Conservation (phyloP, 2,329 filamentous ascomycete genomes). For the Diaporthe destruens region DNA sequence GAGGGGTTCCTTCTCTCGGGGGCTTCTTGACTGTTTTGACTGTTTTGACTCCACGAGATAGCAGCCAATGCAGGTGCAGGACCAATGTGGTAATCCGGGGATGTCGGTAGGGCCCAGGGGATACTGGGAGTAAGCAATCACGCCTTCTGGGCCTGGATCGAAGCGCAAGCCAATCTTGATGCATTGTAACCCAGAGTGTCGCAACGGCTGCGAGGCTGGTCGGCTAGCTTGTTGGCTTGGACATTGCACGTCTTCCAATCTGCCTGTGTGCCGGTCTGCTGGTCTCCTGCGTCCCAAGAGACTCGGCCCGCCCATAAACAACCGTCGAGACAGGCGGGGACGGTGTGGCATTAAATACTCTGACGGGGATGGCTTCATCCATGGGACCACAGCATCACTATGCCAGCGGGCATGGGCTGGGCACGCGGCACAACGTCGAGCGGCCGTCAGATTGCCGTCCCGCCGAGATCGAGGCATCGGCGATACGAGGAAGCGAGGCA, state of each 20-base stretch:
- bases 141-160: constrained; percentile 21
- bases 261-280: not conserved
- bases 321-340: not conserved
- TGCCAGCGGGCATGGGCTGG: constrained; percentile 1
- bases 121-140: constrained; percentile 28
- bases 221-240: not conserved
- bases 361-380: constrained; percentile 10
- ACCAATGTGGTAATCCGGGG: constrained; percentile 31
- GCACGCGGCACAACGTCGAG: constrained; percentile 13
- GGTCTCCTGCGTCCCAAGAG: constrained; percentile 1
- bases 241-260: constrained; percentile 1
- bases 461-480: constrained; percentile 23
- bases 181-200: constrained; percentile 27
- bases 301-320: not conserved
- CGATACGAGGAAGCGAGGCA: constrained; percentile 6
- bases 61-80: constrained; percentile 3
- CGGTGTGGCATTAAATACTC: constrained; percentile 14
- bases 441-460: constrained; percentile 25
- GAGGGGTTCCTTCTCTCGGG: not conserved
- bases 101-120: constrained; percentile 27
- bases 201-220: constrained; percentile 14
- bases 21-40: constrained; percentile 2
- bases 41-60: not conserved
- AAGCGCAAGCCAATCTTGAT: constrained; percentile 25
- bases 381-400: not conserved